Evolutionary conservation across 768 basidiomycete species (phyloP).

Genomic region (Lactarius hatsudake): DNA sequence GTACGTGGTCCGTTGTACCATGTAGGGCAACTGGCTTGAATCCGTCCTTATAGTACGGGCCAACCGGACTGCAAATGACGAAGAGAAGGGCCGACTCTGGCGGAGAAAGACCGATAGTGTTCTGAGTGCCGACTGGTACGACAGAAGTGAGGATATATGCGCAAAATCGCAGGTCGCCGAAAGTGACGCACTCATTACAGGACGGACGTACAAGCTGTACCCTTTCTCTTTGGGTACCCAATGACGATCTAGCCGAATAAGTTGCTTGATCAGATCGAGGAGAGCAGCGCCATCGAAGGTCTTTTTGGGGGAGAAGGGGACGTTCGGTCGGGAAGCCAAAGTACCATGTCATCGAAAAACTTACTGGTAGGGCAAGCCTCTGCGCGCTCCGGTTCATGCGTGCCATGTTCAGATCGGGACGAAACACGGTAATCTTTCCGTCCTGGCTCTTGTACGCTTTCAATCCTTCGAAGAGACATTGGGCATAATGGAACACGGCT

Average conservation of each 20-base stretch:
- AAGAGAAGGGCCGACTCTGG: slow-evolving; percentile 48
- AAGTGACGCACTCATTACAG: slow-evolving; percentile 35
- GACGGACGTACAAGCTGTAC: slow-evolving; percentile 51
- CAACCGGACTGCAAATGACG: slow-evolving; percentile 46
- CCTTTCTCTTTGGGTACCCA: slow-evolving; percentile 52
- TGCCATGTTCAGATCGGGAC: slow-evolving; percentile 54
- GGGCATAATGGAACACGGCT: slow-evolving; percentile 55
- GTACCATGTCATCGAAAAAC: slow-evolving; percentile 2
- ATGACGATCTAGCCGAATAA: slow-evolving; percentile 43
- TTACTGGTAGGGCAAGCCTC: slow-evolving; percentile 38
- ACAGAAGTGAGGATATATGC: background rate
- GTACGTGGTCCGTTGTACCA: slow-evolving; percentile 76
- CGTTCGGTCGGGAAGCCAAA: background rate
- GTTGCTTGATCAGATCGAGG: slow-evolving; percentile 45
- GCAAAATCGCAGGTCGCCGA: background rate
- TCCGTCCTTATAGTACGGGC: slow-evolving; percentile 50
- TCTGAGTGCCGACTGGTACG: slow-evolving; percentile 43
- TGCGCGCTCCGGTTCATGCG: slow-evolving; percentile 48
- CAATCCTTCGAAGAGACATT: slow-evolving; percentile 49
- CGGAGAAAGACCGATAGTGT: slow-evolving; percentile 48
- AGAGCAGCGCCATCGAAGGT: slow-evolving; percentile 44
- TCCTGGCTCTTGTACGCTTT: slow-evolving; percentile 49
- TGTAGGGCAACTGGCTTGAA: slow-evolving; percentile 53
- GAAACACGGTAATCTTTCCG: slow-evolving; percentile 46
- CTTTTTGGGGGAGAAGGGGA: slow-evolving; percentile 18